Conservation (phyloP, 2,329 filamentous ascomycete genomes). For the Penicillium sp. region DNA sequence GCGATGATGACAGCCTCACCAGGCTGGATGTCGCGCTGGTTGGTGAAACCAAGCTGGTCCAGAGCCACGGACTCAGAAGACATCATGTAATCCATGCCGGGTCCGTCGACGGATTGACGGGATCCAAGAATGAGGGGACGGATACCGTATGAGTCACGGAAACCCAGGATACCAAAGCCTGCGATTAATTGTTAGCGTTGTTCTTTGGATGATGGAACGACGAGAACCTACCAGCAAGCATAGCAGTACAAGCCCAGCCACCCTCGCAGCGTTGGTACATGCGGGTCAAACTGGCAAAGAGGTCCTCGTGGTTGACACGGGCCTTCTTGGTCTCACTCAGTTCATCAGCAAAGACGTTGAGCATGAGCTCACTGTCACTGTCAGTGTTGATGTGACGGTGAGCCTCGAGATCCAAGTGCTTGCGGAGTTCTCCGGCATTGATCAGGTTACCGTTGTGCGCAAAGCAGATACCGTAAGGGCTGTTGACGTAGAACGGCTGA, state of each 20-base stretch:
- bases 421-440: conserved; percentile 70
- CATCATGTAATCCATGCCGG: conserved; percentile 82
- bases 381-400: conserved; percentile 89
- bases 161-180: conserved; percentile 78
- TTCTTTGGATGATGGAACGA: background rate
- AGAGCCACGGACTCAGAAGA: conserved; percentile 86
- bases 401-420: conserved; percentile 74
- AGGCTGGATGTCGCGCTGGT: conserved; percentile 76
- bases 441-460: conserved; percentile 89
- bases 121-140: conserved; percentile 79
- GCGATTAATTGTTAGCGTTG: conserved; percentile 18
- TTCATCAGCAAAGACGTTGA: conserved; percentile 85
- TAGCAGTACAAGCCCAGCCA: conserved; percentile 77
- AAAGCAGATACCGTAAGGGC: conserved; percentile 78
- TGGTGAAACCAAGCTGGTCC: conserved; percentile 74
- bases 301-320: conserved; percentile 75
- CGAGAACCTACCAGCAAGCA: conserved; percentile 65
- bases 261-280: conserved; percentile 75
- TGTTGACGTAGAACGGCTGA: conserved; percentile 91
- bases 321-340: conserved; percentile 79
- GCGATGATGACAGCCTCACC: conserved; percentile 84
- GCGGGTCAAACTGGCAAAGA: conserved; percentile 70
- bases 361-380: conserved; percentile 81
- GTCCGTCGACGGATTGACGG: conserved; percentile 65
- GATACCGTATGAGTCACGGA: conserved; percentile 79